Percentiles rank a stretch among this genome's conserved stretches.
Evolutionary conservation across 1,284 basidiomycete genomes (phyloP).

Genomic region (Paramarasmius palmivorus): DNA sequence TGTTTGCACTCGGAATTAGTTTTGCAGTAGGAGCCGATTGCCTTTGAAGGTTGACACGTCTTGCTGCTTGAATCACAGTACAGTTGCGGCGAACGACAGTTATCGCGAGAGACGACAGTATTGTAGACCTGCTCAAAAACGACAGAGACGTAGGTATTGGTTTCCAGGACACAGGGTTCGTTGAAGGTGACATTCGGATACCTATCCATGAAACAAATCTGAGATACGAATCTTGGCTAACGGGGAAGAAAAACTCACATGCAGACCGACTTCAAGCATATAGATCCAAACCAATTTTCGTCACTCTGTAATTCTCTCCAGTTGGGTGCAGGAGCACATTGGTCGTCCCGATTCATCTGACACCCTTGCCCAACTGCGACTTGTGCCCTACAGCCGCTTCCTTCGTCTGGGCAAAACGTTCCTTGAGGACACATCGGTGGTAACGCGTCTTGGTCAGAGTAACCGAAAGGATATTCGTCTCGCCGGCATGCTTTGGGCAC

Average conservation of each 20-base stretch:
- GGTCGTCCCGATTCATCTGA: slow-evolving; percentile 73
- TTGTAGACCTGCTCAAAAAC: slow-evolving; percentile 44
- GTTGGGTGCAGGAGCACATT: slow-evolving; percentile 54
- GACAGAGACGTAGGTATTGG: slow-evolving; percentile 58
- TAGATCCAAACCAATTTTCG: slow-evolving; percentile 54
- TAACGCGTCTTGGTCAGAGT: slow-evolving; percentile 38
- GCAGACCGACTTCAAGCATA: slow-evolving; percentile 65
- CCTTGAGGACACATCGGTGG: slow-evolving; percentile 59
- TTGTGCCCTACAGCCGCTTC: slow-evolving; percentile 55
- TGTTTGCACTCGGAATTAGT: slow-evolving; percentile 59
- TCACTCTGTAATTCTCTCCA: slow-evolving; percentile 38
- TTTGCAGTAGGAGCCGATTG: slow-evolving; percentile 45
- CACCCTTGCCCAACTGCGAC: slow-evolving; percentile 51
- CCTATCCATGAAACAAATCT: slow-evolving; percentile 31
- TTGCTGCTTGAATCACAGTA: slow-evolving; percentile 57
- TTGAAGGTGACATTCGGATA: slow-evolving; percentile 58
- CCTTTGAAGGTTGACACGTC: slow-evolving; percentile 49
- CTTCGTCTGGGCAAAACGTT: slow-evolving; percentile 74
- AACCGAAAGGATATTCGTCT: slow-evolving; percentile 67
- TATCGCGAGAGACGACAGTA: slow-evolving; percentile 61
- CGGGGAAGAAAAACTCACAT: slow-evolving; percentile 43
- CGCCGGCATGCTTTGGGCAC: slow-evolving; percentile 52
- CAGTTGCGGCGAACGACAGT: slow-evolving; percentile 51
- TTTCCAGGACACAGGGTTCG: slow-evolving; percentile 59
- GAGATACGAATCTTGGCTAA: not conserved